A percentile compares a stretch with the other conserved stretches of the same genome.
Evolutionary conservation across 2,329 filamentous ascomycete species (phyloP).

Genomic region (Paracoccidioides brasiliensis): DNA sequence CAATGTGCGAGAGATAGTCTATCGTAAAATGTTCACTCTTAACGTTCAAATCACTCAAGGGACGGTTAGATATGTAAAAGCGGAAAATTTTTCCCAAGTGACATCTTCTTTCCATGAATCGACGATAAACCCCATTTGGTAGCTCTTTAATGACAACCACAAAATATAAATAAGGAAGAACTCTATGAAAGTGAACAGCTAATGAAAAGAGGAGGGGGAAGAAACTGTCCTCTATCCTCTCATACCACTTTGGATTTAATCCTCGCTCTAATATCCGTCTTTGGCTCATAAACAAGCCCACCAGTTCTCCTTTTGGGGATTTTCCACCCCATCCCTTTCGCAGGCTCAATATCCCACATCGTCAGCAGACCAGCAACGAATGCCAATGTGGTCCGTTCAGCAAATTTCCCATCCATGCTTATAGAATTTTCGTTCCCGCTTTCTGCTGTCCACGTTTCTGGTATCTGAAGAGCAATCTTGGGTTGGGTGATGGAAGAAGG

Average conservation of each 20-base stretch:
- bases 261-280: constrained; percentile 41
- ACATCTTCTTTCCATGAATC: no score
- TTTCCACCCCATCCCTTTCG: constrained; percentile 32
- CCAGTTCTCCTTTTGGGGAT: constrained; percentile 39
- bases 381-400: constrained; percentile 37
- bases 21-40: no score
- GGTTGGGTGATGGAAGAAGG: background rate
- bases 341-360: constrained; percentile 44
- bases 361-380: constrained; percentile 41
- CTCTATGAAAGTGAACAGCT: background rate
- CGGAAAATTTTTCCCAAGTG: no score
- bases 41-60: no score
- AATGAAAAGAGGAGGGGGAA: background rate
- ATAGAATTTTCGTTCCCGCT: constrained; percentile 34
- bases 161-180: background rate
- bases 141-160: no score
- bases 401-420: constrained; percentile 37
- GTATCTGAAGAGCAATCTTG: constrained; percentile 24
- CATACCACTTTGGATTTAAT: constrained; percentile 30
- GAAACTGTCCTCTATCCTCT: background rate
- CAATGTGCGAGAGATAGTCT: no score
- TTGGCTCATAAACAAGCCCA: constrained; percentile 39
- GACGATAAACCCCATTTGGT: no score
- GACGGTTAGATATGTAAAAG: no score
- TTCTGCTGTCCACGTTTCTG: constrained; percentile 28